Conservation (phyloP, 306 rosid genomes). For the Corylus avellana region DNA sequence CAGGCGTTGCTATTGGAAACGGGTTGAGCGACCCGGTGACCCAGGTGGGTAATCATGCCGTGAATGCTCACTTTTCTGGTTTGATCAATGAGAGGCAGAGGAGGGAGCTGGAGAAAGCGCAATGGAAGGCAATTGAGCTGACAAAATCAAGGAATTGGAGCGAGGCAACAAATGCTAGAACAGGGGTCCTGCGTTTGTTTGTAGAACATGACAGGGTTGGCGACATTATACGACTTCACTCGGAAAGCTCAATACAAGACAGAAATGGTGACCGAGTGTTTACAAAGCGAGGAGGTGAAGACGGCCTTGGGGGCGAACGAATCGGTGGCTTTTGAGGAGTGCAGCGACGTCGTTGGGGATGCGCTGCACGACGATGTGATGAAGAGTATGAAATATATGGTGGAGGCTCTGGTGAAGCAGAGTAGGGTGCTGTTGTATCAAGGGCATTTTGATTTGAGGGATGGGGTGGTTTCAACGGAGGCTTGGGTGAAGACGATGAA, state of each 20-base stretch:
- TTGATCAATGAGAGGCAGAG: conserved; percentile 66
- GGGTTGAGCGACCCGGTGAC: conserved; percentile 69
- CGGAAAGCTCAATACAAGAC: conserved; percentile 39
- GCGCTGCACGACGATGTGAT: conserved; percentile 57
- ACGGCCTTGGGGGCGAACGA: conserved; percentile 50
- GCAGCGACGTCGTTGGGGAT: conserved; percentile 50
- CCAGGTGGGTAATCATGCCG: conserved; percentile 61
- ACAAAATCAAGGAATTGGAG: conserved; percentile 44
- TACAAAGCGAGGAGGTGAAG: conserved; percentile 42
- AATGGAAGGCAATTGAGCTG: conserved; percentile 46
- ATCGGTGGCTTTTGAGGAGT: conserved; percentile 38
- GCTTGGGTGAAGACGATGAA: conserved; percentile 77
- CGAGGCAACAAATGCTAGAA: conserved; percentile 47
- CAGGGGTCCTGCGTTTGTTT: conserved; percentile 6
- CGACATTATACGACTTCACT: conserved; percentile 63
- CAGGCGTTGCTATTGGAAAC: conserved; percentile 75
- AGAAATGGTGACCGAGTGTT: conserved; percentile 36
- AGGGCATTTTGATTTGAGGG: conserved; percentile 63
- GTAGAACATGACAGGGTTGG: conserved; percentile 61
- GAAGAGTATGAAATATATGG: conserved; percentile 76
- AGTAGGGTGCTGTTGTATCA: conserved; percentile 66
- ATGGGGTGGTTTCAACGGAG: conserved; percentile 61
- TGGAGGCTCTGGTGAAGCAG: conserved; percentile 52
- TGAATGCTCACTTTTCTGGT: conserved; percentile 55
- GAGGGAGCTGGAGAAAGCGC: conserved; percentile 50